phyloP scores from a whole-genome alignment of 1,139 yeast genomes.

The Candida glucosophila region DNA sequence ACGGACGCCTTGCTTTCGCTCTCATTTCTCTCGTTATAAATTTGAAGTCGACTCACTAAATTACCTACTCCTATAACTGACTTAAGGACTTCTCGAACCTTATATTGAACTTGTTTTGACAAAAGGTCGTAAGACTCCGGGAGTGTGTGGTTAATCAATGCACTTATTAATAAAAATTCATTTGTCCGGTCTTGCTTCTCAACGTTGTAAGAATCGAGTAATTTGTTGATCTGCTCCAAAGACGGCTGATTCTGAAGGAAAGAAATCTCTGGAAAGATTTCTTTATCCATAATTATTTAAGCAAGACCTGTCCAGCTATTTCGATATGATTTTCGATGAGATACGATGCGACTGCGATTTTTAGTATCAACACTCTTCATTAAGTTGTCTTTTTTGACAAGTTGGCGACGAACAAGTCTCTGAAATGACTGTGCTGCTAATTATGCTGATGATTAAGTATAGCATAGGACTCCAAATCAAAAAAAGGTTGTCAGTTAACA shows the following conservation, averaged over 20 bases:
- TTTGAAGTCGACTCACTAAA: constrained; percentile 12
- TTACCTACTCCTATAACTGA: constrained; percentile 23
- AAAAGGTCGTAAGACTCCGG: constrained; percentile 17
- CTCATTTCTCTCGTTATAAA: not conserved
- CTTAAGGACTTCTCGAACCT: constrained; percentile 11
- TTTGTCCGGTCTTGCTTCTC: constrained; percentile 1
- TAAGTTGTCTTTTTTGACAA: too few relatives aligned
- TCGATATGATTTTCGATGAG: constrained; percentile 1
- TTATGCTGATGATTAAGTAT: too few relatives aligned
- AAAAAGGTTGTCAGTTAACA: too few relatives aligned
- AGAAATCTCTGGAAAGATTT: too few relatives aligned
- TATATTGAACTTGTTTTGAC: constrained; percentile 6
- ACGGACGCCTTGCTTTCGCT: not conserved
- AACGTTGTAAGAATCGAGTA: not conserved
- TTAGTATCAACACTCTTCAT: too few relatives aligned
- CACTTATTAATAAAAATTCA: constrained; percentile 11
- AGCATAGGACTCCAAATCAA: too few relatives aligned
- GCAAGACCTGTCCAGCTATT: not conserved
- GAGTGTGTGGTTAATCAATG: constrained; percentile 22
- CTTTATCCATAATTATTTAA: not conserved
- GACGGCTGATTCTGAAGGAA: not conserved
- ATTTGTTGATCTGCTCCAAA: not conserved
- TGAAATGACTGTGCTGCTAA: too few relatives aligned
- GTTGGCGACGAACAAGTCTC: too few relatives aligned
- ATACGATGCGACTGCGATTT: too few relatives aligned